These are phyloP conservation scores for Sarcomyxa edulis DNA, from an alignment of 768 basidiomycete genomes.

Conservation along the genomic window DNA sequence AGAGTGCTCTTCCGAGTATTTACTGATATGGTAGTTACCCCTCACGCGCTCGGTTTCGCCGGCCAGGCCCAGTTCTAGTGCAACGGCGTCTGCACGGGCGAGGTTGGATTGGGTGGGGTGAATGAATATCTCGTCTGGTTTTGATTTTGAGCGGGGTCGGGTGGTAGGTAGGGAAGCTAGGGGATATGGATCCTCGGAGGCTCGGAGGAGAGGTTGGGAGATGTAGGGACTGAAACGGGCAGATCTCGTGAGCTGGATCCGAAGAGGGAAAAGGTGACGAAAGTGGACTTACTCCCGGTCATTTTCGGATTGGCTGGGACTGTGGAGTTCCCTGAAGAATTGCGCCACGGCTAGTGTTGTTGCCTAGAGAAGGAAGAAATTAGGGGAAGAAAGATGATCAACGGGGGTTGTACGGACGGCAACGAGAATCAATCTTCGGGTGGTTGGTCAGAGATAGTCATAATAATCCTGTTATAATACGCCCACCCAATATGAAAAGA, in stretches of 20 bases:
- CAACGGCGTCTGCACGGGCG: slow-evolving; percentile 62
- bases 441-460: background rate
- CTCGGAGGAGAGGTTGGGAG: slow-evolving; percentile 12
- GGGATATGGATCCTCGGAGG: slow-evolving; percentile 12
- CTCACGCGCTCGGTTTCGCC: slow-evolving; percentile 44
- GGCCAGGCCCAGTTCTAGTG: slow-evolving; percentile 45
- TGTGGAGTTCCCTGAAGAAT: slow-evolving; percentile 43
- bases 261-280: slow-evolving; percentile 12
- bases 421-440: slow-evolving; percentile 40
- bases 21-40: no score
- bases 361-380: slow-evolving; percentile 31
- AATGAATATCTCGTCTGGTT: slow-evolving; percentile 56
- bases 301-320: slow-evolving; percentile 12
- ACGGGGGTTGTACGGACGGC: slow-evolving; percentile 30
- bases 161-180: slow-evolving; percentile 15
- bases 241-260: no score
- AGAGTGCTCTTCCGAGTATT: slow-evolving; percentile 26
- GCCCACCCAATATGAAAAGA: slow-evolving; percentile 64
- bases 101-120: slow-evolving; percentile 60
- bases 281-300: slow-evolving; percentile 4
- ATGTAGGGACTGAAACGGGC: background rate
- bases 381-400: background rate
- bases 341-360: slow-evolving; percentile 53
- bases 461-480: slow-evolving; percentile 3
- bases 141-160: slow-evolving; percentile 45